Conservation (phyloP, 1,284 basidiomycete genomes). For the Xerocomus amazonicus region DNA sequence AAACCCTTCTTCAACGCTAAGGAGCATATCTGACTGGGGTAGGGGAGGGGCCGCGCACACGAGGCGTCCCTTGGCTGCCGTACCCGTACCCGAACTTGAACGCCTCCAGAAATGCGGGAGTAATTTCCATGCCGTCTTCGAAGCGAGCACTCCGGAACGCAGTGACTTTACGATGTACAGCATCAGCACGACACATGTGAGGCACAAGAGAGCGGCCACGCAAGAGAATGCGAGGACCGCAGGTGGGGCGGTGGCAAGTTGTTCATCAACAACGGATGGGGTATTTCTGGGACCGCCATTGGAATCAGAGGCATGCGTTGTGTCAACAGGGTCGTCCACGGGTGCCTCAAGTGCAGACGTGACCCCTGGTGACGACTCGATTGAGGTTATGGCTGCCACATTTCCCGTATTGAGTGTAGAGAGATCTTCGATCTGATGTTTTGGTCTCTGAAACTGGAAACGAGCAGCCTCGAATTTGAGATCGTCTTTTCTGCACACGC, state of each 20-base stretch:
- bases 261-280: neutral
- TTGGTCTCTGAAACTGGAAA: conserved; percentile 11
- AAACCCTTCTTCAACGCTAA: conserved; percentile 5
- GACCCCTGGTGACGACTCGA: conserved; percentile 1
- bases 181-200: conserved; percentile 35
- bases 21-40: neutral
- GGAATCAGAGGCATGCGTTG: neutral
- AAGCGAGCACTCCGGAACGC: conserved; percentile 30
- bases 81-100: neutral
- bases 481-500: conserved; percentile 17
- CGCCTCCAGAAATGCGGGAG: conserved; percentile 34
- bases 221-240: conserved; percentile 37
- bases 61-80: conserved; percentile 1
- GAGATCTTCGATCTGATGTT: conserved; percentile 11
- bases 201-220: conserved; percentile 35
- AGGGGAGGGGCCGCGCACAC: neutral
- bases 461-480: conserved; percentile 9
- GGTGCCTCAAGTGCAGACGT: neutral
- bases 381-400: conserved; percentile 5
- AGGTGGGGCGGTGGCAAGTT: conserved; percentile 14
- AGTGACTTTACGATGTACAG: conserved; percentile 37
- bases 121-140: conserved; percentile 33
- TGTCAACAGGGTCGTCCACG: neutral
- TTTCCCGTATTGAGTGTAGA: conserved; percentile 4
- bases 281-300: neutral